Percentiles rank a stretch among this genome's conserved stretches.
phyloP scores from a whole-genome alignment of 148 eudicot species.

The Tetragonia tetragonoides region DNA sequence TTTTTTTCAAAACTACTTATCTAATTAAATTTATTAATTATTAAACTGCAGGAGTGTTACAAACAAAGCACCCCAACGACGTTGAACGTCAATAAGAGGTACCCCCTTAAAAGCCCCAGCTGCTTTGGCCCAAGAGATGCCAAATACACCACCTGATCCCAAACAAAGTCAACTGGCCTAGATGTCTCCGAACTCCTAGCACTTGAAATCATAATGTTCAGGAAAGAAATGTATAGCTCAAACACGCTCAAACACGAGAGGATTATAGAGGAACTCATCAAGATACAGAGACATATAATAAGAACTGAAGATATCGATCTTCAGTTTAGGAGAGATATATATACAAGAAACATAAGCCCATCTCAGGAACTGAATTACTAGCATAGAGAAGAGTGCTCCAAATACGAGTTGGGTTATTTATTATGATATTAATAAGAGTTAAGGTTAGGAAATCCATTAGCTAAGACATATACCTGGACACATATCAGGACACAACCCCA shows the following conservation, averaged over 20 bases:
- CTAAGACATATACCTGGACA: slow-evolving; percentile 70
- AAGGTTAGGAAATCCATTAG: neutral
- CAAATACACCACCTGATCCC: no score
- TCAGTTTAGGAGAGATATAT: neutral
- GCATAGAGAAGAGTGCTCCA: neutral
- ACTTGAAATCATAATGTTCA: neutral
- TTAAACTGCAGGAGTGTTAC: no score
- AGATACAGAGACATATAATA: neutral
- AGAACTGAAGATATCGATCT: neutral
- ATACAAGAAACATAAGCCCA: neutral
- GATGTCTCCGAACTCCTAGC: no score
- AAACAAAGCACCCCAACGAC: no score
- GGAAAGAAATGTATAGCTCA: neutral
- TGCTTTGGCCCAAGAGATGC: no score
- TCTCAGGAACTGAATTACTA: neutral
- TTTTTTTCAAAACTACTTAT: neutral
- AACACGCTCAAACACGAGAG: neutral
- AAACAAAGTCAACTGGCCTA: neutral
- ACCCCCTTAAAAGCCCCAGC: no score
- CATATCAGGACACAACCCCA: slow-evolving; percentile 93
- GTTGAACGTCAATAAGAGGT: no score
- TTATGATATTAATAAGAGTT: no score
- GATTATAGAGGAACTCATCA: neutral
- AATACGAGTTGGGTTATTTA: no score
- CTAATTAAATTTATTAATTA: no score